Percentiles rank a stretch among this genome's conserved stretches.
These are phyloP conservation scores for Eleusine coracana DNA, from an alignment of 176 grass and related monocot species.

Conservation along the genomic window DNA sequence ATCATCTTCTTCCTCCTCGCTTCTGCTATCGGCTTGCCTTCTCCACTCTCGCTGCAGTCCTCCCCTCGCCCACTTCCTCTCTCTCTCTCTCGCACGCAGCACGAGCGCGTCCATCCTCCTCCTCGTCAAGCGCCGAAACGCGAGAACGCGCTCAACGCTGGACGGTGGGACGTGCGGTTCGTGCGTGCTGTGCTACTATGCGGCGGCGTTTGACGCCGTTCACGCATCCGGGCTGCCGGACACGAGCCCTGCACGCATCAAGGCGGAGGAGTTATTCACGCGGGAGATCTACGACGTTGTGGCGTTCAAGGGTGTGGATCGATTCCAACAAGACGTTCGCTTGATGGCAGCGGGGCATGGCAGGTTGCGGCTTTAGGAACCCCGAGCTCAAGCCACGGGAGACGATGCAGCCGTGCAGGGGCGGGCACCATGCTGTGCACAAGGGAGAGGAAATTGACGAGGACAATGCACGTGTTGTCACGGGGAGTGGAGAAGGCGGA, in stretches of 20 bases:
- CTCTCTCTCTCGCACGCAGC: conserved; percentile 66
- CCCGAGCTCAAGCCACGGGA: conserved; percentile 71
- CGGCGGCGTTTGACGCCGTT: conserved; percentile 75
- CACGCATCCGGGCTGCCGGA: conserved; percentile 37
- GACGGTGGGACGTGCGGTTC: conserved; percentile 71
- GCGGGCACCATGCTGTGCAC: too few species aligned
- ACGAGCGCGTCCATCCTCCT: conserved; percentile 68
- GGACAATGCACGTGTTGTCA: too few species aligned
- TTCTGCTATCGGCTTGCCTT: too few species aligned
- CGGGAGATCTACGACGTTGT: conserved; percentile 83
- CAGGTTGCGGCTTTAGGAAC: conserved; percentile 69
- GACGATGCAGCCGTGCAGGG: conserved; percentile 80
- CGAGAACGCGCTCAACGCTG: conserved; percentile 62
- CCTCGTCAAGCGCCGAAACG: conserved; percentile 73
- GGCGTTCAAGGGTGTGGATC: conserved; percentile 70
- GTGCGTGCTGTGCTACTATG: conserved; percentile 71
- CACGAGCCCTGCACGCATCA: conserved; percentile 58
- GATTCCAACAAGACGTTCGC: conserved; percentile 77
- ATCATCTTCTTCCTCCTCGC: too few species aligned
- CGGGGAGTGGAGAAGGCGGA: too few species aligned
- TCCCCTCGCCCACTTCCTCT: conserved; percentile 72
- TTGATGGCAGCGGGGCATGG: conserved; percentile 67
- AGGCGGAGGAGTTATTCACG: conserved; percentile 88
- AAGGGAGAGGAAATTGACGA: too few species aligned
- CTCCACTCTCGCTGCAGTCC: too few species aligned